Evolutionary conservation across 1,284 basidiomycete genomes (phyloP).

Genomic region (Neonothopanus nambi): DNA sequence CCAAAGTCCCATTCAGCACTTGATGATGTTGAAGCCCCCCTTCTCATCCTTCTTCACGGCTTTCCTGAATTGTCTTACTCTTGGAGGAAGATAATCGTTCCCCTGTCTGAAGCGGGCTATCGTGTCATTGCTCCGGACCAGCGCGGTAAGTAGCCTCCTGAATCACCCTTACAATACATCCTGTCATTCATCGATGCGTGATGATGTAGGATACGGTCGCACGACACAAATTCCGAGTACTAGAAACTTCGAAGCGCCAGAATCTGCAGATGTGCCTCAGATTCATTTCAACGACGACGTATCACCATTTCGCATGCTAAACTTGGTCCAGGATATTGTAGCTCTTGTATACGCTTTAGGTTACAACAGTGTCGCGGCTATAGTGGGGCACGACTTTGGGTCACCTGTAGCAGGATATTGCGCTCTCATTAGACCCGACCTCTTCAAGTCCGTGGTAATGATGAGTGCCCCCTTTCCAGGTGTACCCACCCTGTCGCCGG

Average conservation of each 20-base stretch:
- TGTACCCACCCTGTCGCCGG: conserved; percentile 32
- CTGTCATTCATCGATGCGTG: no score
- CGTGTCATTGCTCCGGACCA: conserved; percentile 55
- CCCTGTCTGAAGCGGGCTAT: conserved; percentile 49
- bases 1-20: conserved; percentile 21
- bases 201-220: conserved; percentile 43
- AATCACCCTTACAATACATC: no score
- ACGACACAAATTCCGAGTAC: conserved; percentile 24
- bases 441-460: conserved; percentile 55
- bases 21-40: conserved; percentile 30
- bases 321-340: conserved; percentile 51
- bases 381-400: conserved; percentile 65
- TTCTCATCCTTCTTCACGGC: conserved; percentile 63
- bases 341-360: conserved; percentile 53
- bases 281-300: conserved; percentile 50
- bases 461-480: conserved; percentile 62
- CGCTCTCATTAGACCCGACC: conserved; percentile 53
- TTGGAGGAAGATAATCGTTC: conserved; percentile 57
- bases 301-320: conserved; percentile 48
- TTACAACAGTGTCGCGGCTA: conserved; percentile 42
- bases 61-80: conserved; percentile 68
- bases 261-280: conserved; percentile 10
- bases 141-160: conserved; percentile 27
- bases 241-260: conserved; percentile 5
- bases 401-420: conserved; percentile 52